Conservation (phyloP, 2,329 filamentous ascomycete species). For the Sporothrix luriei region DNA sequence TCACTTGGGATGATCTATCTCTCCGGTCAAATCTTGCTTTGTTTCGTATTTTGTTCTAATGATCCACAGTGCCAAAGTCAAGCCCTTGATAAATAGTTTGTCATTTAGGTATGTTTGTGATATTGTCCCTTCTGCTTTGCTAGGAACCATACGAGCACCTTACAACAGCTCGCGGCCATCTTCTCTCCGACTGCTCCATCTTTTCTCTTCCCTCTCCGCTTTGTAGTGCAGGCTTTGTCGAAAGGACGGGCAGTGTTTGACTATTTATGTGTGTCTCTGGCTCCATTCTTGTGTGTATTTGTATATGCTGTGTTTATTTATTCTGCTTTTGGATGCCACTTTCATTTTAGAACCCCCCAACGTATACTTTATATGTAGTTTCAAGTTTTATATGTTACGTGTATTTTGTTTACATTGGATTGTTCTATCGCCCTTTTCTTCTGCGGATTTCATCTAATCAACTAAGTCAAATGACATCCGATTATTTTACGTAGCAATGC, state of each 20-base stretch:
- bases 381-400: too few species aligned
- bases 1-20: background rate
- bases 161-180: background rate
- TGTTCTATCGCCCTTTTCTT: too few species aligned
- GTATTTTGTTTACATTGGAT: too few species aligned
- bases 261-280: background rate
- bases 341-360: too few species aligned
- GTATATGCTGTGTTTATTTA: background rate
- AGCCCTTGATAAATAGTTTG: conserved; percentile 51
- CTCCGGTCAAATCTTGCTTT: background rate
- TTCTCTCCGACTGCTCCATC: background rate
- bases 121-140: background rate
- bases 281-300: background rate
- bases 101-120: background rate
- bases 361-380: too few species aligned
- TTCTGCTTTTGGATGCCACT: too few species aligned
- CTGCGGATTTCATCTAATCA: too few species aligned
- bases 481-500: too few species aligned
- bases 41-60: conserved; percentile 21
- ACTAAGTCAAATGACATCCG: too few species aligned
- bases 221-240: background rate
- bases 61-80: conserved; percentile 58
- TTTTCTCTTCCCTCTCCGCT: background rate
- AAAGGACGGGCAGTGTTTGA: background rate
- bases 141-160: background rate